Conservation (phyloP, 208 protist genomes). For the Plasmodiophora brassicae region DNA sequence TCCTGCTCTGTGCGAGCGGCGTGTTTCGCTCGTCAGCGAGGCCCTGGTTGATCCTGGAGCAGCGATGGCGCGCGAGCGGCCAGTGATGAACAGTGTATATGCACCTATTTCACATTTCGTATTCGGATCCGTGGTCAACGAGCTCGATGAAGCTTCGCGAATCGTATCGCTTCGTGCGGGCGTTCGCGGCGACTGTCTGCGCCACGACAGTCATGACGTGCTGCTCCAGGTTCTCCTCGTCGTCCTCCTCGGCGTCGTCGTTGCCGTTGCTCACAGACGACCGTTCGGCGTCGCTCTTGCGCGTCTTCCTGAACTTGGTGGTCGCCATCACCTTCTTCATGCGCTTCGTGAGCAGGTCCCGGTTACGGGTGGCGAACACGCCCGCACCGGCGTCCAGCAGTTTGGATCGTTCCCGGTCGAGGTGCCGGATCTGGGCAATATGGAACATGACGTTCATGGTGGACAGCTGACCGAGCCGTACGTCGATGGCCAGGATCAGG, state of each 20-base stretch:
- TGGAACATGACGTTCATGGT: not conserved
- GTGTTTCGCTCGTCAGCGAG: too few species aligned
- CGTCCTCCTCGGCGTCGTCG: not conserved
- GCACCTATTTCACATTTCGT: too few species aligned
- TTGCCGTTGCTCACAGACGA: not conserved
- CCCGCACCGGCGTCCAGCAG: not conserved
- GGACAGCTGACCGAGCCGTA: not conserved
- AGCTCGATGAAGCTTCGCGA: not conserved
- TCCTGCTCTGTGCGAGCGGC: too few species aligned
- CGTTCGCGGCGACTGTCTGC: not conserved
- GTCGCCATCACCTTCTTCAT: not conserved
- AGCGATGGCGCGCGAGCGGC: too few species aligned
- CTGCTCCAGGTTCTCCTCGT: not conserved
- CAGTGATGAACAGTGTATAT: too few species aligned
- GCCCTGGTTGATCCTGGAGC: too few species aligned
- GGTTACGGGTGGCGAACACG: not conserved
- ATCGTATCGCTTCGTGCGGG: not conserved
- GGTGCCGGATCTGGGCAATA: not conserved
- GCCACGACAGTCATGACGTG: not conserved
- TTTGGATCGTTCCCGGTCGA: conserved; percentile 9
- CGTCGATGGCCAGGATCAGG: not conserved
- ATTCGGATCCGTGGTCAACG: not conserved
- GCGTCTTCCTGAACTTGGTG: not conserved
- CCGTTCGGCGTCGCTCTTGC: not conserved
- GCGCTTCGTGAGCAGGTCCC: not conserved